Evolutionary conservation across 352 stramenopile species (phyloP).

Genomic region (Hyaloperonospora arabidopsidis): DNA sequence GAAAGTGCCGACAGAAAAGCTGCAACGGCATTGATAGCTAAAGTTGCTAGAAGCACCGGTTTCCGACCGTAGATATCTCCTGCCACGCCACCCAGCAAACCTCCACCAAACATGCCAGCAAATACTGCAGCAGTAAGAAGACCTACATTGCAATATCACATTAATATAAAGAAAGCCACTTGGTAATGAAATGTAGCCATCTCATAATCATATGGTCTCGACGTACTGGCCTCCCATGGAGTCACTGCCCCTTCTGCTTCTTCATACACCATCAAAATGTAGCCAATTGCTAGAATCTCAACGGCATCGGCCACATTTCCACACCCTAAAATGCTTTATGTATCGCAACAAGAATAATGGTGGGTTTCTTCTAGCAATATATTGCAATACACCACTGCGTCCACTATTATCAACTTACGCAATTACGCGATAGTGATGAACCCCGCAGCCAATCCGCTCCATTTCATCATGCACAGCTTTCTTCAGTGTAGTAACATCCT

Average conservation of each 20-base stretch:
- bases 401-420: slow-evolving; percentile 24
- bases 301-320: slow-evolving; percentile 86
- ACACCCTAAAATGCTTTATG: slow-evolving; percentile 52
- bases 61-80: slow-evolving; percentile 81
- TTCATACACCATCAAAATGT: slow-evolving; percentile 79
- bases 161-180: slow-evolving; percentile 3
- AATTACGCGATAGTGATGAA: slow-evolving; percentile 61
- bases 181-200: not conserved
- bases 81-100: slow-evolving; percentile 60
- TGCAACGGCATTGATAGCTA: slow-evolving; percentile 71
- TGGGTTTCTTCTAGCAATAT: slow-evolving; percentile 43
- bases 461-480: slow-evolving; percentile 69
- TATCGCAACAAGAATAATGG: not conserved
- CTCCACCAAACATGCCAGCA: slow-evolving; percentile 81
- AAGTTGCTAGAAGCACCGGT: slow-evolving; percentile 60
- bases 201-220: too few species aligned
- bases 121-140: slow-evolving; percentile 85
- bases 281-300: slow-evolving; percentile 86
- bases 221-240: slow-evolving; percentile 63
- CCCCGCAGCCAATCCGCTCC: slow-evolving; percentile 62
- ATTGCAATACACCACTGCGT: slow-evolving; percentile 1
- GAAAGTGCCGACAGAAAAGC: slow-evolving; percentile 72
- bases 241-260: slow-evolving; percentile 55
- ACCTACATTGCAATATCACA: slow-evolving; percentile 31
- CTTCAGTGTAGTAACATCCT: slow-evolving; percentile 55